Evolutionary conservation across 345 rosid genomes (phyloP), one percentile per base, ranked within the genome.

Genomic region (Angophora floribunda): DNA sequence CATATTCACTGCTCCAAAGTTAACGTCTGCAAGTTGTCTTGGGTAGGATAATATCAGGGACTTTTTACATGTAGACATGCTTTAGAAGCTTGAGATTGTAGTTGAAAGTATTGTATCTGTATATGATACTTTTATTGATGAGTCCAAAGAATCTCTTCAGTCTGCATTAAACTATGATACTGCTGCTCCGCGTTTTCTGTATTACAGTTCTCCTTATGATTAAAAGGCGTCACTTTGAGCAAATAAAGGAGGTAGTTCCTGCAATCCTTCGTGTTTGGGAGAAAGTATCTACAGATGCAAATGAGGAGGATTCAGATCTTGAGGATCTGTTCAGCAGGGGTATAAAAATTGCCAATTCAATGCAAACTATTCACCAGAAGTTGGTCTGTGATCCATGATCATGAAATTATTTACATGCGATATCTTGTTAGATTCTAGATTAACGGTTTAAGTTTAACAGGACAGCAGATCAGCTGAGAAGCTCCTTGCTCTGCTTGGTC

Each of bases 201-300:
- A 90, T 88, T 89, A 80, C 97, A 98, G 99, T 95, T 41, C 92
- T 97, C 79, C 91, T 65, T 88, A 93, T 88, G 88, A 90, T 94
- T 89, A 90, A 87, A 91, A 96, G 96, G 94, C 97, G 94, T 80
- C 98, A 96, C 85, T 94, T 93, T 88, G 94, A 97, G 92, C 99
- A 97, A 90, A 89, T 94, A 65, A 97, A 93, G 91, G 97, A 91
- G 53, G 96, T 95, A 78, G 87, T 95, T 89, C 98, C 96, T 53
- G 89, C 96, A 80, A 89, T 95, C 88, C 85, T 97, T 63, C 93
- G 91, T 85, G 96, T 93, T 82, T 89, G 96, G 87, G 93, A 93
- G 92, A 92, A 65, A 45, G 90, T 93, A 63, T 91, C 92, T 26
- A 90, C 89, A 65, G 94, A 94, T 90, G 59, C 92, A 45, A 88